phyloP scores from a whole-genome alignment of 225 moss, liverwort and hornwort species.

The Bryum argenteum region DNA sequence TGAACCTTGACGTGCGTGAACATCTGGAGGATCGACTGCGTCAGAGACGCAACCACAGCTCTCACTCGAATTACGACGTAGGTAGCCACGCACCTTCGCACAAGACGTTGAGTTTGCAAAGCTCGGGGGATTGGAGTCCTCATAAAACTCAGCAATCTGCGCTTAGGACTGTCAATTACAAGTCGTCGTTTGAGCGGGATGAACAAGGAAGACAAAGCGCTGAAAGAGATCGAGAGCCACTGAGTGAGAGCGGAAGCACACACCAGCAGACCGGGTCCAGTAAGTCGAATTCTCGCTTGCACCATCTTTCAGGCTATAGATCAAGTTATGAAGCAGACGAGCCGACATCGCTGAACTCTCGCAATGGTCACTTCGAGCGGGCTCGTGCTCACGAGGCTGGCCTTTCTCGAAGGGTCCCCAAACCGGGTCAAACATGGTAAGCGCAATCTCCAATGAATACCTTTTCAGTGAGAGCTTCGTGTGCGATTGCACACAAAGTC shows the following conservation, averaged over 20 bases:
- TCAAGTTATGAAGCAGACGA: conserved; percentile 42
- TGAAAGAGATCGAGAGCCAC: conserved; percentile 35
- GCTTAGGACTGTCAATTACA: conserved; percentile 26
- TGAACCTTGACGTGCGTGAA: conserved; percentile 32
- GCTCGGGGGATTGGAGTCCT: conserved; percentile 44
- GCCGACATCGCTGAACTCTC: conserved; percentile 21
- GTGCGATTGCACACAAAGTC: not conserved
- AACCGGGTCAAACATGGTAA: conserved; percentile 53
- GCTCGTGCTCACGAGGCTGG: conserved; percentile 34
- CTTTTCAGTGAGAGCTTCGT: not conserved
- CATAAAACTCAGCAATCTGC: conserved; percentile 23
- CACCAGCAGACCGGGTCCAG: conserved; percentile 35
- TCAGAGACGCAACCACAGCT: conserved; percentile 35
- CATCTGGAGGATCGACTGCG: conserved; percentile 40
- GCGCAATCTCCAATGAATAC: not conserved
- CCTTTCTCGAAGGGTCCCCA: conserved; percentile 20
- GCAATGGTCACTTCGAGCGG: conserved; percentile 30
- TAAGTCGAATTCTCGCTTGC: conserved; percentile 39
- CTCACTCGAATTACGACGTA: conserved; percentile 24
- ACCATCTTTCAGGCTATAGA: conserved; percentile 33
- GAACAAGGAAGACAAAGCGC: conserved; percentile 28
- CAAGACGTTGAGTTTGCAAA: conserved; percentile 36
- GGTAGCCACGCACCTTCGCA: conserved; percentile 31
- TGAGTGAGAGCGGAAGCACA: conserved; percentile 31
- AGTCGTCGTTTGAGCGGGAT: conserved; percentile 34